These are phyloP conservation scores for Penicillium nucicola DNA, from an alignment of 495 filamentous ascomycete species.

Conservation along the genomic window DNA sequence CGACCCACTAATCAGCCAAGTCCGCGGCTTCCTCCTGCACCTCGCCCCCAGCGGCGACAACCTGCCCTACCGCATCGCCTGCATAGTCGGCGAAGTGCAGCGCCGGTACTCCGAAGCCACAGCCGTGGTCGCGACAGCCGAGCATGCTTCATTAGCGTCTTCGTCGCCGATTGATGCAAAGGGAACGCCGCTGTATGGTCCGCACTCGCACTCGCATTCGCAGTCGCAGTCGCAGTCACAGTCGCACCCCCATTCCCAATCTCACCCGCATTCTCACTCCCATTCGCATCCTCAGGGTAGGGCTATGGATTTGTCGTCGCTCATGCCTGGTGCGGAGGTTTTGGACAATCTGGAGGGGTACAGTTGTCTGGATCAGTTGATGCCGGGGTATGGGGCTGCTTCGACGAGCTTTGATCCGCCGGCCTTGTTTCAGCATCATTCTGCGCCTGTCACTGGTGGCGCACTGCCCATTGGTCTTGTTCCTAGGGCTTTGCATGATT, in stretches of 20 bases:
- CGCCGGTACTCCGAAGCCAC: slow-evolving; percentile 23
- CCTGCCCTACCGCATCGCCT: slow-evolving; percentile 34
- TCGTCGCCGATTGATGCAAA: background rate
- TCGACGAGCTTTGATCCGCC: slow-evolving; percentile 11
- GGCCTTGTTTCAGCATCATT: slow-evolving; percentile 19
- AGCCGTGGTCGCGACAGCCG: slow-evolving; percentile 1
- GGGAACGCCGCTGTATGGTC: background rate
- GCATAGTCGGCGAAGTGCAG: slow-evolving; percentile 27
- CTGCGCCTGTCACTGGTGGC: slow-evolving; percentile 17
- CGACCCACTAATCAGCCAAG: slow-evolving; percentile 36
- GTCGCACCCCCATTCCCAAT: background rate
- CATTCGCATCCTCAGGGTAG: no score
- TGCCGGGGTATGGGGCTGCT: slow-evolving; percentile 16
- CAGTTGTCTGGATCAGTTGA: slow-evolving; percentile 23
- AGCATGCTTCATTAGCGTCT: slow-evolving; percentile 7
- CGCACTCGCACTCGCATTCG: background rate
- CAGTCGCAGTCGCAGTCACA: no score
- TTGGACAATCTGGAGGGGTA: slow-evolving; percentile 24
- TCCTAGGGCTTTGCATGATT: slow-evolving; percentile 27
- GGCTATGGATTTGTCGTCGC: slow-evolving; percentile 17
- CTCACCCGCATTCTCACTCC: background rate
- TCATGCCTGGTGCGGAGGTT: slow-evolving; percentile 12
- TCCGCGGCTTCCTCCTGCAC: slow-evolving; percentile 36
- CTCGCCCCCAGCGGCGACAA: slow-evolving; percentile 37
- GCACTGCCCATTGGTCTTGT: slow-evolving; percentile 27